A percentile compares a stretch with the other conserved stretches of the same genome.
Evolutionary conservation across 257 asterid genomes (phyloP).

Genomic region (Solanum clarkiae): DNA sequence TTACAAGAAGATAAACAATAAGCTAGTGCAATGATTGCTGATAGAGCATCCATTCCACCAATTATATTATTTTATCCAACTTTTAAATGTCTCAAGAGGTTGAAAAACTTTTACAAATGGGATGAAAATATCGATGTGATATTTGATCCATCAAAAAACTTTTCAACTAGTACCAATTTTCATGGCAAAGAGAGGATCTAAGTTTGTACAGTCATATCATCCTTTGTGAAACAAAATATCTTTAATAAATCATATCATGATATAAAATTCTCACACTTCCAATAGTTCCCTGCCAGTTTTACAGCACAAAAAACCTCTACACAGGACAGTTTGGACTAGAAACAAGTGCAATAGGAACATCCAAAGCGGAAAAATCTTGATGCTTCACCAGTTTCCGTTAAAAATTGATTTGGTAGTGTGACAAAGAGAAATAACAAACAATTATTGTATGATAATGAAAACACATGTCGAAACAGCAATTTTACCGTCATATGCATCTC

Average conservation of each 20-base stretch:
- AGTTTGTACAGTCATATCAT: not conserved
- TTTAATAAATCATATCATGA: too few species aligned
- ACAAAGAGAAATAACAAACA: not conserved
- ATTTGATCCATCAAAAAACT: not conserved
- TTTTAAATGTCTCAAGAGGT: not conserved
- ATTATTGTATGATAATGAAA: not conserved
- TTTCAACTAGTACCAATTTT: not conserved
- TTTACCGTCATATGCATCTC: conserved; percentile 95
- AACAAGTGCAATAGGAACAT: not conserved
- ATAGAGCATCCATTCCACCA: not conserved
- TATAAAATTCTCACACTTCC: not conserved
- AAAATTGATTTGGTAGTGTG: not conserved
- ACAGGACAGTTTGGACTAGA: not conserved
- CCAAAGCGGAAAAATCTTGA: not conserved
- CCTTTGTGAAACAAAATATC: too few species aligned
- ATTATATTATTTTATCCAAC: not conserved
- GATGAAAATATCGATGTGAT: not conserved
- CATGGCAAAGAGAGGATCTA: not conserved
- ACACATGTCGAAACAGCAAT: not conserved
- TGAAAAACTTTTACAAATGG: not conserved
- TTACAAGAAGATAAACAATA: not conserved
- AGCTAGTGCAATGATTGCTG: not conserved
- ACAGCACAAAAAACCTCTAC: not conserved
- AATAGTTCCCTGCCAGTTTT: not conserved
- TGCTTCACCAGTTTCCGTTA: not conserved